A percentile compares a stretch with the other conserved stretches of the same genome.
These are phyloP conservation scores for Plasmodium falciparum DNA, from an alignment of 169 alveolate species.

Conservation along the genomic window DNA sequence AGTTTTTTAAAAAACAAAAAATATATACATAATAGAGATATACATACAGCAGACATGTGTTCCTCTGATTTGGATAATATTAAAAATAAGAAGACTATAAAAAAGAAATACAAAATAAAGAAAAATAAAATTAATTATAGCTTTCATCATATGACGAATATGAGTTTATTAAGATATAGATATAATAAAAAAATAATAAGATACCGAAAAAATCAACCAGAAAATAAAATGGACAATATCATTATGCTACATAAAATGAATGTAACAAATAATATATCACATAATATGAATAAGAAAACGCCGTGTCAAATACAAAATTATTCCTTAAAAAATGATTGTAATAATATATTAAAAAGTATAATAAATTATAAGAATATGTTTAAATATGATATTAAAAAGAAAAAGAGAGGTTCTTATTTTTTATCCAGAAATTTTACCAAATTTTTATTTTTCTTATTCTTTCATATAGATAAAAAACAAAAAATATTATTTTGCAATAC, in stretches of 20 bases:
- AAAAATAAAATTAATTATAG: not conserved
- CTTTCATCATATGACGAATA: not conserved
- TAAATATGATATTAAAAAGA: not conserved
- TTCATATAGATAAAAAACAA: constrained; percentile 3
- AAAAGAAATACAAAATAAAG: not conserved
- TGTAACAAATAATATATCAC: too few species aligned
- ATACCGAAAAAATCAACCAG: too few species aligned
- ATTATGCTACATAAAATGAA: not conserved
- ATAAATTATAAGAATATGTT: too few species aligned
- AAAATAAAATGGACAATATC: not conserved
- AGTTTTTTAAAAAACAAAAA: not conserved
- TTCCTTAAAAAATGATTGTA: too few species aligned
- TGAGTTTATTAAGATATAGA: too few species aligned
- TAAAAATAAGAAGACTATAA: not conserved
- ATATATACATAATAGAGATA: not conserved
- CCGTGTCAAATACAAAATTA: too few species aligned
- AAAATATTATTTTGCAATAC: not conserved
- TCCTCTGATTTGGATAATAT: not conserved
- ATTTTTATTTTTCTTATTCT: constrained; percentile 20
- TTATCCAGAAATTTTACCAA: constrained; percentile 13
- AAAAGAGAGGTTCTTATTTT: not conserved
- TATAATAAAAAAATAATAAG: too few species aligned
- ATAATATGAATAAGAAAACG: too few species aligned
- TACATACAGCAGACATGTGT: not conserved
- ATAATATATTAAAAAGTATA: too few species aligned